Conservation (phyloP, 1,284 basidiomycete genomes). For the Volvariella surrecta region DNA sequence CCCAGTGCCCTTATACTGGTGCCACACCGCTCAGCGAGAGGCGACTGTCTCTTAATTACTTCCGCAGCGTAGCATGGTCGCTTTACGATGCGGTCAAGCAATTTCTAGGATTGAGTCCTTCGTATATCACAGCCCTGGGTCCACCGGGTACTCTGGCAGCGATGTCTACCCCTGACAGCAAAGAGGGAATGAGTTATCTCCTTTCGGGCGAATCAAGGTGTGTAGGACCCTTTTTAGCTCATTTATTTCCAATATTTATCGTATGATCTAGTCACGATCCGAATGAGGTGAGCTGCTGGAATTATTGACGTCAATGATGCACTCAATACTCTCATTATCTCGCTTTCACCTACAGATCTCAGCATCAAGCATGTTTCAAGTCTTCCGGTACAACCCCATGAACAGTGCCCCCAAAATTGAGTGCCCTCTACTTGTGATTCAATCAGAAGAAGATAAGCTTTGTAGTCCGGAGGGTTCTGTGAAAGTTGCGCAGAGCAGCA, state of each 20-base stretch:
- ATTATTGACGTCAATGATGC: neutral
- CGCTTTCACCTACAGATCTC: constrained; percentile 10
- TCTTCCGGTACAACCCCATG: constrained; percentile 17
- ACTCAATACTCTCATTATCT: neutral
- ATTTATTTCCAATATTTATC: neutral
- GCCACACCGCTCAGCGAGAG: constrained; percentile 7
- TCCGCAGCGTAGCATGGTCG: constrained; percentile 9
- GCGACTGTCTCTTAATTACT: constrained; percentile 8
- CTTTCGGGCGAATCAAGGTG: neutral
- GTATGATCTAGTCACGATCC: neutral
- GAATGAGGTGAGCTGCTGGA: neutral
- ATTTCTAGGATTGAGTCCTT: constrained; percentile 21
- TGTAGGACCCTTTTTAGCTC: neutral
- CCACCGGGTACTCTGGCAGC: neutral
- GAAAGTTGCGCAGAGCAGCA: constrained; percentile 10
- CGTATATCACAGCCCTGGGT: constrained; percentile 22
- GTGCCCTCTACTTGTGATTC: constrained; percentile 19
- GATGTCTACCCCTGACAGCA: neutral
- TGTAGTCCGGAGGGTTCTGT: constrained; percentile 12
- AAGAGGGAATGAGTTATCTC: neutral
- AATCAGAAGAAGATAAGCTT: constrained; percentile 16
- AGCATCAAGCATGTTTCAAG: constrained; percentile 18
- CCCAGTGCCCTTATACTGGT: constrained; percentile 28
- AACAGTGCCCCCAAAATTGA: constrained; percentile 11
- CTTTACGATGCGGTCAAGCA: constrained; percentile 23